phyloP scores from a whole-genome alignment of 495 filamentous ascomycete species.

The Penicillium herquei region DNA sequence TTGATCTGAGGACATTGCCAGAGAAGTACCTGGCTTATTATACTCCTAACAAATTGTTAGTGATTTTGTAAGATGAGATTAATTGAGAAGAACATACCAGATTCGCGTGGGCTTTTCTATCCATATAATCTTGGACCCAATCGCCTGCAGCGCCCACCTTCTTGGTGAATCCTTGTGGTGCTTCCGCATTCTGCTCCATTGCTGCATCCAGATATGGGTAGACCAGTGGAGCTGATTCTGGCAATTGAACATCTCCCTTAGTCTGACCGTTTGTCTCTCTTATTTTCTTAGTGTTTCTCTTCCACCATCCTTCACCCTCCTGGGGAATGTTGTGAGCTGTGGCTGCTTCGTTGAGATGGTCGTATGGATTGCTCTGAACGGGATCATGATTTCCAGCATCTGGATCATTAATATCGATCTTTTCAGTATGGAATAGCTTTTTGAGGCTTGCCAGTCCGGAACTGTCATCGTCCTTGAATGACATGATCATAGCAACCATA shows the following conservation, averaged over 20 bases:
- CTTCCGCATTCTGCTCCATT: conserved; percentile 1
- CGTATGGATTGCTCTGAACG: conserved; percentile 10
- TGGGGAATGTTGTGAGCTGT: neutral
- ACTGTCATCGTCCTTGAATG: conserved; percentile 5
- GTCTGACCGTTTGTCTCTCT: conserved; percentile 12
- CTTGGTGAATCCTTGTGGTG: neutral
- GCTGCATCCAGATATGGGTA: conserved; percentile 15
- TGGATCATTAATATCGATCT: conserved; percentile 8
- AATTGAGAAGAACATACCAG: conserved; percentile 1
- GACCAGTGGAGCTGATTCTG: conserved; percentile 13
- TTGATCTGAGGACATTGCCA: neutral
- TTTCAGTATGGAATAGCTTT: conserved; percentile 9
- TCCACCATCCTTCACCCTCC: neutral
- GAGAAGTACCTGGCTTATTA: conserved; percentile 8
- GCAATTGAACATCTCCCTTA: conserved; percentile 7
- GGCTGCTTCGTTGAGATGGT: conserved; percentile 5
- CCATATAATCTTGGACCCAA: conserved; percentile 16
- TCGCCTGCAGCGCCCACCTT: neutral
- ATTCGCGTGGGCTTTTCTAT: conserved; percentile 6
- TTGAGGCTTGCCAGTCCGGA: neutral
- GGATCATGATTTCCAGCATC: neutral
- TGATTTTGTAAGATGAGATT: neutral
- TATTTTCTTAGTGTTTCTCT: conserved; percentile 4
- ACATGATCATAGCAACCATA: conserved; percentile 54
- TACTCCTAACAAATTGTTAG: conserved; percentile 4